Evolutionary conservation across 2,329 filamentous ascomycete species (phyloP).

Genomic region (Neonectria hederae): DNA sequence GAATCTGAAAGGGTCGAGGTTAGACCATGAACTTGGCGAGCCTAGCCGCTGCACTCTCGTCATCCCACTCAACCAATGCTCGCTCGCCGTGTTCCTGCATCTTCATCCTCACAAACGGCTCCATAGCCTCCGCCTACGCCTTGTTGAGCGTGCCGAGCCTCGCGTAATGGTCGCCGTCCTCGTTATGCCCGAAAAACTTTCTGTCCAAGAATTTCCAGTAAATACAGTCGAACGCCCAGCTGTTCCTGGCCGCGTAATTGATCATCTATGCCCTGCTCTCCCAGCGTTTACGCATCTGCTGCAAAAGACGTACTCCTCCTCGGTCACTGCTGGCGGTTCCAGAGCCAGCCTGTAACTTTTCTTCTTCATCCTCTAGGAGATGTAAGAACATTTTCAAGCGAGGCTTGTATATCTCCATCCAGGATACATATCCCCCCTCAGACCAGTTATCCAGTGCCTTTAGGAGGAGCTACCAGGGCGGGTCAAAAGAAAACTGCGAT

Average conservation of each 20-base stretch:
- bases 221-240: conserved; percentile 50
- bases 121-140: conserved; percentile 35
- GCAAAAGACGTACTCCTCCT: conserved; percentile 23
- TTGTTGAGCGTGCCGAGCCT: conserved; percentile 35
- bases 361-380: conserved; percentile 3
- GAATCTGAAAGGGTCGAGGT: not conserved
- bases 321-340: not conserved
- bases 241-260: conserved; percentile 49
- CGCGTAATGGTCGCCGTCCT: conserved; percentile 24
- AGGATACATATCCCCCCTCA: conserved; percentile 41
- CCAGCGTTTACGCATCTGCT: conserved; percentile 50
- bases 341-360: not conserved
- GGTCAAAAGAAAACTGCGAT: conserved; percentile 46
- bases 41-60: conserved; percentile 11
- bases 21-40: conserved; percentile 4
- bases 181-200: conserved; percentile 43
- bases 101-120: conserved; percentile 36
- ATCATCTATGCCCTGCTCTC: conserved; percentile 46
- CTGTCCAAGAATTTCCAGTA: conserved; percentile 50
- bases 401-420: conserved; percentile 44
- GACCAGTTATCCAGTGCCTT: conserved; percentile 46
- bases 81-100: conserved; percentile 20
- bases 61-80: conserved; percentile 23
- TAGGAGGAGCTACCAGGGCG: conserved; percentile 53
- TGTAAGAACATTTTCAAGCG: conserved; percentile 24